A percentile compares a stretch with the other conserved stretches of the same genome.
phyloP scores from a whole-genome alignment of 1,284 basidiomycete genomes.

The Hemileia vastatrix region DNA sequence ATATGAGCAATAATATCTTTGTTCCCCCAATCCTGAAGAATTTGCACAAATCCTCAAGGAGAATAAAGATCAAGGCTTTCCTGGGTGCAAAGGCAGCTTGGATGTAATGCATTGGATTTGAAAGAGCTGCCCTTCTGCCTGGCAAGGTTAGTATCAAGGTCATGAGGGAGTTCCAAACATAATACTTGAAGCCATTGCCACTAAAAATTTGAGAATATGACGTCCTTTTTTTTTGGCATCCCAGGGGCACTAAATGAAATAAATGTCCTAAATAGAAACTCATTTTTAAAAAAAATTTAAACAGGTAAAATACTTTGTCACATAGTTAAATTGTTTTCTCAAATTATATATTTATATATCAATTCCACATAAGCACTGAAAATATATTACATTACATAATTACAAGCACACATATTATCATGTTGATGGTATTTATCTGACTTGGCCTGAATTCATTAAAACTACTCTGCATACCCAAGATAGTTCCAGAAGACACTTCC shows the following conservation, averaged over 20 bases:
- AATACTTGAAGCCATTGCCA: not conserved
- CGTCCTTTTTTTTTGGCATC: not conserved
- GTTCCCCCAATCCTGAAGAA: no score
- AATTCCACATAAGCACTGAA: no score
- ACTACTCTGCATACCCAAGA: not conserved
- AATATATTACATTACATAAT: no score
- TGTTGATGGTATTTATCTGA: not conserved
- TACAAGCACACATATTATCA: not conserved
- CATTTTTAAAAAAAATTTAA: not conserved
- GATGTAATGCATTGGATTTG: slow-evolving; percentile 1
- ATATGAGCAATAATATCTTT: no score
- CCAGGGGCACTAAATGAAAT: slow-evolving; percentile 2
- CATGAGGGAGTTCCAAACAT: not conserved
- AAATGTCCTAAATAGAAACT: not conserved
- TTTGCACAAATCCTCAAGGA: no score
- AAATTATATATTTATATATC: no score
- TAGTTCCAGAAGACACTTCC: no score
- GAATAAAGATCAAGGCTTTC: not conserved
- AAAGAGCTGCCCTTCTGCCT: not conserved
- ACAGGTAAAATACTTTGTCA: not conserved
- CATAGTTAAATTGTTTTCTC: not conserved
- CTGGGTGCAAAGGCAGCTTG: not conserved
- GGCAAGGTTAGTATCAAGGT: not conserved
- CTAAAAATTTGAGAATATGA: not conserved
- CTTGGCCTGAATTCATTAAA: not conserved